phyloP scores from a whole-genome alignment of 345 rosid genomes.

The Microcos paniculata region DNA sequence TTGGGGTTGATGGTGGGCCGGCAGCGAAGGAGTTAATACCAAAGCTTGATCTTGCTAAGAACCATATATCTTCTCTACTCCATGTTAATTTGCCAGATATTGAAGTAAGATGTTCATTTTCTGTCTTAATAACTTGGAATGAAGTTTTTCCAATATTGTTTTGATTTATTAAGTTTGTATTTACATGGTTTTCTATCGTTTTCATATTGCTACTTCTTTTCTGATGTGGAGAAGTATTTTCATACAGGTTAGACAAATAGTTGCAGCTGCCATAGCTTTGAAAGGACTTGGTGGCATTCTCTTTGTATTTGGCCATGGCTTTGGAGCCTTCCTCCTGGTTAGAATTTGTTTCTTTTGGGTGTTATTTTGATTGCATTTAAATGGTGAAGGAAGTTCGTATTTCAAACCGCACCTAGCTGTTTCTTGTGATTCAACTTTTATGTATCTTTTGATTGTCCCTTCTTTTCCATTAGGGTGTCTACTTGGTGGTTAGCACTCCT shows the following conservation, averaged over 20 bases:
- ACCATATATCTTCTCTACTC: constrained; percentile 52
- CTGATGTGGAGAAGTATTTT: constrained; percentile 14
- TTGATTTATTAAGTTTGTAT: background rate
- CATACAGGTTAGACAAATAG: constrained; percentile 53
- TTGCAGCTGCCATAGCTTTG: constrained; percentile 35
- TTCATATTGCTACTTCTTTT: background rate
- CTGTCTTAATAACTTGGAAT: background rate
- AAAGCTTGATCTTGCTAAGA: constrained; percentile 52
- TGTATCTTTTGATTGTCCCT: constrained; percentile 7
- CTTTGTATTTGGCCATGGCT: constrained; percentile 67
- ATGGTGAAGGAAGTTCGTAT: background rate
- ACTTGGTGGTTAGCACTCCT: constrained; percentile 59
- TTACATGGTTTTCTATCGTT: background rate
- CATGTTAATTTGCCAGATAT: constrained; percentile 54
- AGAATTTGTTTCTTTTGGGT: constrained; percentile 27
- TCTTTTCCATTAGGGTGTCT: constrained; percentile 49
- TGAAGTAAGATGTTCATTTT: constrained; percentile 45
- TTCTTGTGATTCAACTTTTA: background rate
- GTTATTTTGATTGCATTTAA: background rate
- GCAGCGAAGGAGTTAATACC: constrained; percentile 76
- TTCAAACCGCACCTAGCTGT: background rate
- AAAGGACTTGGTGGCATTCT: constrained; percentile 82
- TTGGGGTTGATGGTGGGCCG: constrained; percentile 83
- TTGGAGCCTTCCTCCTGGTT: constrained; percentile 83
- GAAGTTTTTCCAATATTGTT: background rate